Evolutionary conservation across 2,329 filamentous ascomycete genomes (phyloP), one percentile per base, ranked within the genome.

Genomic region (Rhinocladiella similis): DNA sequence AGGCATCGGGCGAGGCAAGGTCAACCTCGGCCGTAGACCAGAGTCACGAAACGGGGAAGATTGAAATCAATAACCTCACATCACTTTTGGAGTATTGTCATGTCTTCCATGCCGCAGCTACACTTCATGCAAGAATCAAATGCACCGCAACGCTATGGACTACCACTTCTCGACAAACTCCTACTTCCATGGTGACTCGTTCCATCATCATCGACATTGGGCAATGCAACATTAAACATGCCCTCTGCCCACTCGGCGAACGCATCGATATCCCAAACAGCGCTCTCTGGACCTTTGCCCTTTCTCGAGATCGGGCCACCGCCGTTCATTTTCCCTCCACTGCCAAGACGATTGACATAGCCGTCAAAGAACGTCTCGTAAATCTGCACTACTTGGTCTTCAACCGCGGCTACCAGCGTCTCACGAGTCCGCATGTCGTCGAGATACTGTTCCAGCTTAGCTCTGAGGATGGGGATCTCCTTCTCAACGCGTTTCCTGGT

Each of bases 361-460:
- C 72, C 74, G 27, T 86, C 83, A 59, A 84, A 84, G 72, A 86
- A 88, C 5, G 81, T 79, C 66, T 88, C 84, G 64, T 88, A 88
- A 9, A 77, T 77, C 66, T 83, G 78, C 14, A 84, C 77, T 13
- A 86, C 82, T 60, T 80, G 80, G 65, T 87, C 85, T 68, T 86
- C 79, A 20, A 88, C 84, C 1, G 85, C 85, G 13, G 80, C 83
- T 3, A 87, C 83, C 7, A 88, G 76, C 27, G 85, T 88, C 68
- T 88, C 85, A 54, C 81, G 78, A 55, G 84, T 87, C 22, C 85
- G 75, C n/a, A 73, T 71, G 66, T 88, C 85, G 19, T 83, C 80
- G n/a, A 88, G 75, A 66, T 86, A 88, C 56, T 83, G 82, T 51
- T 81, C 80, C 19, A 88, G 66, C 56, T 84, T 82, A 16, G 71